Conservation (phyloP, 2,329 filamentous ascomycete species). For the Xylaria sp. region DNA sequence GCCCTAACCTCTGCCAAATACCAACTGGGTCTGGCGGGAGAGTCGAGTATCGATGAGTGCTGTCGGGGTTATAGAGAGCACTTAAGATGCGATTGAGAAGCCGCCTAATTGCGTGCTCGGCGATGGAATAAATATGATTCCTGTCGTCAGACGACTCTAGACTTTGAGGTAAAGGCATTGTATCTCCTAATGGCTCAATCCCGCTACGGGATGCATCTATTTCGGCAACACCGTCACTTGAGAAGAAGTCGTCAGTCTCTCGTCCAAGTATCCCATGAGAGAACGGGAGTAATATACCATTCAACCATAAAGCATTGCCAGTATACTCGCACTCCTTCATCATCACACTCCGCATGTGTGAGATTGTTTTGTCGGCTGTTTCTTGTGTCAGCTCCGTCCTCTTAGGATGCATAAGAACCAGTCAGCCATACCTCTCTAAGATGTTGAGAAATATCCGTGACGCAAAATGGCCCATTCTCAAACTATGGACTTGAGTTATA, state of each 20-base stretch:
- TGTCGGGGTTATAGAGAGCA: slow-evolving; percentile 53
- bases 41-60: slow-evolving; percentile 40
- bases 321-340: slow-evolving; percentile 68
- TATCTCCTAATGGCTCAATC: slow-evolving; percentile 53
- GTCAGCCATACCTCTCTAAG: slow-evolving; percentile 47
- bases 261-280: neutral
- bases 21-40: slow-evolving; percentile 40
- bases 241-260: slow-evolving; percentile 7
- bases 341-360: slow-evolving; percentile 49
- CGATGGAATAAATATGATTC: slow-evolving; percentile 54
- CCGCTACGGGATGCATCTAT: slow-evolving; percentile 57
- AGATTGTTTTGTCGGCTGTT: slow-evolving; percentile 39
- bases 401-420: neutral
- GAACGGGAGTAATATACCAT: slow-evolving; percentile 60
- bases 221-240: slow-evolving; percentile 76
- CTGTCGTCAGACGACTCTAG: slow-evolving; percentile 50
- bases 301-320: slow-evolving; percentile 80
- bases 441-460: slow-evolving; percentile 49
- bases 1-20: slow-evolving; percentile 45
- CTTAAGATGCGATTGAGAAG: slow-evolving; percentile 58
- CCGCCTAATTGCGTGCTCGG: slow-evolving; percentile 56
- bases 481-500: slow-evolving; percentile 46
- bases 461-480: slow-evolving; percentile 51
- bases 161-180: slow-evolving; percentile 52
- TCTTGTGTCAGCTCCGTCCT: slow-evolving; percentile 9